Base-by-base conservation (phyloP, 768 basidiomycete species). In the Nidularia pulvinata region DNA sequence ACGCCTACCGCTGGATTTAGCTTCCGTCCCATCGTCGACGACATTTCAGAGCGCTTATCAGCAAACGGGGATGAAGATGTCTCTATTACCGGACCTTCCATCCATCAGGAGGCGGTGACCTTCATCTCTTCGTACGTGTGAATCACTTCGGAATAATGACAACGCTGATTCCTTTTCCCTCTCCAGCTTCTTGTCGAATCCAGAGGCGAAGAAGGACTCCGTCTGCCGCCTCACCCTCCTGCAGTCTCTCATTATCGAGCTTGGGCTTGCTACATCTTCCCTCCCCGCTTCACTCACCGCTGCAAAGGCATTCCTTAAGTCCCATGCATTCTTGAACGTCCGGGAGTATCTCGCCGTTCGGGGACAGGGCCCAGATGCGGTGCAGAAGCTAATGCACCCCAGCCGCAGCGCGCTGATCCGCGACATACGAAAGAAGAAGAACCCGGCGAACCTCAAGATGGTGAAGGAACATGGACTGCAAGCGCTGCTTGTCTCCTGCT, bases 171-270 rank as follows among this genome's bases (percentile, higher is more conserved):
- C 43, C 42, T 22, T 14, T 48, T 50, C 16, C 45, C 9, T 50
- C 50, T 39, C 22, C 54, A 85, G 82, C 13, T 84, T 81, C 71
- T 73, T 87, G 37, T 75, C 77, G 2, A 76, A 78, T 55, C 78
- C 83, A 1, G 66, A 74, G 5, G 76, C 73, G 13, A 70, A 71
- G 55, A 60, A 63, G 36, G 71, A 77, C 56, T 66, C 71, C 5
- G 70, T 74, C 7, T 78, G 76, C 50, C 74, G 82, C 37, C 79
- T 92, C 35, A 75, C 79, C 5, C 72, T 92, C 37, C 74, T 91
- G 5, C 90, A 91, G 53, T 84, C 88, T 0, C 79, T 92, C 54
- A 84, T 90, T 58, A 74, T 91, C 55, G 91, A 92, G 69, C 76
- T 92, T n/a, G 89, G 89, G n/a, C 71, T 80, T 50, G 72, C 73